Conservation (phyloP, 192 early-diverging fungal genomes). For the Mortierella hygrophila region DNA sequence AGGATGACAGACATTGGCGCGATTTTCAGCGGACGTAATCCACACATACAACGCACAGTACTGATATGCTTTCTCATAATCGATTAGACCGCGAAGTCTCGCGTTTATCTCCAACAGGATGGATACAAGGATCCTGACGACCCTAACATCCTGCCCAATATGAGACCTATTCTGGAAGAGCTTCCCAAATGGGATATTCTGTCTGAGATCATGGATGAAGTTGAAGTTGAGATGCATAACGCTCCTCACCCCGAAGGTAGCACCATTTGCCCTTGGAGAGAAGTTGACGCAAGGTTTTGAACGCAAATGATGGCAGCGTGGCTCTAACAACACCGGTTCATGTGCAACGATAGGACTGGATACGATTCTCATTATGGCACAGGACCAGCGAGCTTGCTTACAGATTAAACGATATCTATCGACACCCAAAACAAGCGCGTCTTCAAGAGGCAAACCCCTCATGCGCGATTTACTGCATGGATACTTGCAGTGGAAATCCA, state of each 20-base stretch:
- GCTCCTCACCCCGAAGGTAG: conserved; percentile 40
- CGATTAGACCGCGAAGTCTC: conserved; percentile 58
- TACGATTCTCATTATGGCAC: conserved; percentile 78
- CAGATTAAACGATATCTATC: conserved; percentile 74
- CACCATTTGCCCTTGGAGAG: neutral
- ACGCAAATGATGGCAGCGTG: neutral
- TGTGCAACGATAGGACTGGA: conserved; percentile 19
- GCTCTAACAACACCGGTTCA: neutral
- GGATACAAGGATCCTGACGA: conserved; percentile 50
- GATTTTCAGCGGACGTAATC: neutral
- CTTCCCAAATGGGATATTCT: conserved; percentile 93
- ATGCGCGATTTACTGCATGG: conserved; percentile 66
- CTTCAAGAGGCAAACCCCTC: conserved; percentile 45
- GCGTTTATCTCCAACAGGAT: conserved; percentile 55
- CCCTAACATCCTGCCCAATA: conserved; percentile 72
- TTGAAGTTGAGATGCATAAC: conserved; percentile 72
- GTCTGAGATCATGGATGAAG: conserved; percentile 79
- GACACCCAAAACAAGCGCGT: conserved; percentile 22
- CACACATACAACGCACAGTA: conserved; percentile 58
- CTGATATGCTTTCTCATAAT: neutral
- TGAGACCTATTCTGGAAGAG: conserved; percentile 85
- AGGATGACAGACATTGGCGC: neutral
- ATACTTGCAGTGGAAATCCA: conserved; percentile 85
- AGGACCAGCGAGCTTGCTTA: conserved; percentile 71
- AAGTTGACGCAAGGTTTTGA: conserved; percentile 7